Evolutionary conservation across 179 eudicot genomes (phyloP).

Genomic region (Silene coronaria): DNA sequence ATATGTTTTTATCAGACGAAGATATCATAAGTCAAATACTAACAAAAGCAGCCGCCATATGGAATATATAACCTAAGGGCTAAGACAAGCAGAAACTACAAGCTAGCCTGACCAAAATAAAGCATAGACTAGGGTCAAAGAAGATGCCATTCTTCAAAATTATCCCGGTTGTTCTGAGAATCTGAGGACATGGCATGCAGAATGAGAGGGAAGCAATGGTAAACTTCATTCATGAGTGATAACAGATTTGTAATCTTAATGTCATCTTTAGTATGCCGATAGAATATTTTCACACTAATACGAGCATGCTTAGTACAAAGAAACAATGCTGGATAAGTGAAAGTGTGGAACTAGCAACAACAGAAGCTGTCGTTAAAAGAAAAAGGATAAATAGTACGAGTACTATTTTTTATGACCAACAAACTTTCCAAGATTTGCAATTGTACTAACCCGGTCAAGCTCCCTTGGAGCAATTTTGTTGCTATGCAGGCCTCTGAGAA

Average conservation of each 20-base stretch:
- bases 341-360: background rate
- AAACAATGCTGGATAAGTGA: background rate
- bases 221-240: background rate
- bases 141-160: background rate
- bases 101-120: background rate
- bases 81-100: constrained; percentile 1
- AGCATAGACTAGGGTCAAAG: background rate
- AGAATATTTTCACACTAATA: background rate
- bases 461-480: constrained; percentile 70
- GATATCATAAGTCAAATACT: background rate
- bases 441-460: constrained; percentile 77
- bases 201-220: background rate
- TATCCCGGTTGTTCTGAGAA: background rate
- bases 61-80: background rate
- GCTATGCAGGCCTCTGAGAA: constrained; percentile 84
- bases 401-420: background rate
- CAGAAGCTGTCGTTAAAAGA: background rate
- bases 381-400: background rate
- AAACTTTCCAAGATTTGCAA: background rate
- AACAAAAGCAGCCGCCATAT: background rate
- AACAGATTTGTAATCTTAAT: background rate
- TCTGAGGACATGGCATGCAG: background rate
- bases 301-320: background rate
- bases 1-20: constrained; percentile 2
- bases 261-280: background rate